A percentile compares a stretch with the other conserved stretches of the same genome.
These are phyloP conservation scores for Penicillium brevicompactum DNA, from an alignment of 2,329 filamentous ascomycete genomes.

Conservation along the genomic window DNA sequence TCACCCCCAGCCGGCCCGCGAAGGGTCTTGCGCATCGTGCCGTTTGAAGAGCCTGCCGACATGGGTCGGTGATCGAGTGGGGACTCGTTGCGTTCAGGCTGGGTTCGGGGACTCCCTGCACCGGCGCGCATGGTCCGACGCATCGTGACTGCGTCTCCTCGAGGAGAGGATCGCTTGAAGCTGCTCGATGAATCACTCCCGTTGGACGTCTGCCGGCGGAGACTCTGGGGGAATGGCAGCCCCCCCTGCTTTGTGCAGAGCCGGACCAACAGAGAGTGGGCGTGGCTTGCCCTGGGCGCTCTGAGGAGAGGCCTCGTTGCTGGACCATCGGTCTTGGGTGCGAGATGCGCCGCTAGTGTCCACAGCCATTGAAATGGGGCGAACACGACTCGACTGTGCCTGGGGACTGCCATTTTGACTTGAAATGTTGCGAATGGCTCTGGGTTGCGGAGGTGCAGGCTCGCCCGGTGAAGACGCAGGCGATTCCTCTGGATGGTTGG, in stretches of 20 bases:
- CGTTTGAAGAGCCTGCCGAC: conserved; percentile 45
- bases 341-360: conserved; percentile 11
- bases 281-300: conserved; percentile 16
- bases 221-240: conserved; percentile 15
- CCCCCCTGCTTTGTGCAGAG: conserved; percentile 15
- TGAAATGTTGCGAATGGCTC: conserved; percentile 4
- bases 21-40: conserved; percentile 51
- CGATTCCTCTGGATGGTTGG: conserved; percentile 20
- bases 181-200: conserved; percentile 73
- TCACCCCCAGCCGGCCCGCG: conserved; percentile 50
- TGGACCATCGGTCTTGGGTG: conserved; percentile 13
- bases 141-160: conserved; percentile 61
- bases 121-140: conserved; percentile 70
- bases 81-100: conserved; percentile 59
- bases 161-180: conserved; percentile 66
- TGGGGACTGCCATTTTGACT: conserved; percentile 9
- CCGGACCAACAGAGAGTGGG: conserved; percentile 27
- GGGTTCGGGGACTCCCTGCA: conserved; percentile 31
- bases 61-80: conserved; percentile 55
- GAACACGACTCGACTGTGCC: conserved; percentile 13
- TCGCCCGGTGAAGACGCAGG: conserved; percentile 18
- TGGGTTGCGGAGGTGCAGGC: conserved; percentile 18
- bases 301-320: conserved; percentile 2
- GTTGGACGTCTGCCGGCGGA: conserved; percentile 61
- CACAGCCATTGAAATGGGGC: conserved; percentile 24